These are phyloP conservation scores for Phaeosphaeriaceae sp. DNA, from an alignment of 2,329 filamentous ascomycete genomes.

Conservation along the genomic window DNA sequence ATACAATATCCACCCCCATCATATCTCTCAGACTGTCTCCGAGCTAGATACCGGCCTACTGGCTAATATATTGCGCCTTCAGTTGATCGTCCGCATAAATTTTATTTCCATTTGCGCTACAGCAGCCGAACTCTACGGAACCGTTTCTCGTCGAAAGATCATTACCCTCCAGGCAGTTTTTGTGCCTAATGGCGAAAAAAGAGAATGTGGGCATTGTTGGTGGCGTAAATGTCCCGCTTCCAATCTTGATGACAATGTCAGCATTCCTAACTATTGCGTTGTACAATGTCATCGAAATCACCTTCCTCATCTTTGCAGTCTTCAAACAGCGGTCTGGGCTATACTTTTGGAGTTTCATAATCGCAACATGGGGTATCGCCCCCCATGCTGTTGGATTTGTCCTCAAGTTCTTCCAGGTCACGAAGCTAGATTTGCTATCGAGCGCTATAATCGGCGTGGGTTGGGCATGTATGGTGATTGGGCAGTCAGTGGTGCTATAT, in stretches of 20 bases:
- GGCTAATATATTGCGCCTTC: no score
- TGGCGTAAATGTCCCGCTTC: not conserved
- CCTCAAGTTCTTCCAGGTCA: slow-evolving; percentile 49
- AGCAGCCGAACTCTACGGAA: no score
- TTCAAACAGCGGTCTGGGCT: slow-evolving; percentile 54
- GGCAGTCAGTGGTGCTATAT: slow-evolving; percentile 65
- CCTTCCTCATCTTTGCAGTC: slow-evolving; percentile 52
- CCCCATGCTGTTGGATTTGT: slow-evolving; percentile 55
- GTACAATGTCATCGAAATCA: slow-evolving; percentile 52
- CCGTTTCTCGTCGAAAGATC: no score
- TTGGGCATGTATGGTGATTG: slow-evolving; percentile 67
- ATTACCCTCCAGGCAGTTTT: no score
- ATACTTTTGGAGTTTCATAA: slow-evolving; percentile 58
- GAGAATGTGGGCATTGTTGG: no score
- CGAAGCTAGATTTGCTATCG: slow-evolving; percentile 15
- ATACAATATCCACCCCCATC: no score
- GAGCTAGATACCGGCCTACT: no score
- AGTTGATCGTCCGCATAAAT: no score
- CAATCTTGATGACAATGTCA: slow-evolving; percentile 3
- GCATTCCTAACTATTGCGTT: slow-evolving; percentile 35
- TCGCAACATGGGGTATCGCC: slow-evolving; percentile 51
- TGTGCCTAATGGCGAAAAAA: no score
- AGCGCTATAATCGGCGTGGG: slow-evolving; percentile 58
- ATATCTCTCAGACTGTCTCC: no score
- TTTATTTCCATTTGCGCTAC: no score